Conservation (phyloP, 2,329 filamentous ascomycete species). For the Mycosphaerella sp. region DNA sequence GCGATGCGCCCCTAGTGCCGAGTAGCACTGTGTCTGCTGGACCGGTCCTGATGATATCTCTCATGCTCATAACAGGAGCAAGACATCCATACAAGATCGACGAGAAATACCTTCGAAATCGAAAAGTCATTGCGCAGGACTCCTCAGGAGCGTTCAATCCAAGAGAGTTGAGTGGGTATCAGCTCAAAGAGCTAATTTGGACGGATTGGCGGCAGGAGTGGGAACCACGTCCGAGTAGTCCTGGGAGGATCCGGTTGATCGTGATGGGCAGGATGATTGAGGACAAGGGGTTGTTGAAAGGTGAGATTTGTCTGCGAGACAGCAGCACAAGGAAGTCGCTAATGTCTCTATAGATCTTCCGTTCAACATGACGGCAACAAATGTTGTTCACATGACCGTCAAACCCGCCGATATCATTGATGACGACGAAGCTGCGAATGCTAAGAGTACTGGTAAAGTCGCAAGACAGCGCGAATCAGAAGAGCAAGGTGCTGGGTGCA, state of each 20-base stretch:
- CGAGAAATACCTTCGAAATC: constrained; percentile 73
- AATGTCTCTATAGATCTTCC: constrained; percentile 46
- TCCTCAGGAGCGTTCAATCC: constrained; percentile 61
- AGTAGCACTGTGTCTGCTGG: constrained; percentile 33
- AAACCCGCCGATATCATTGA: constrained; percentile 77
- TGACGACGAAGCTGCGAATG: constrained; percentile 60
- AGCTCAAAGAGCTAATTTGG: constrained; percentile 87
- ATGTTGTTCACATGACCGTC: constrained; percentile 92
- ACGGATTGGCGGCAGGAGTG: constrained; percentile 84
- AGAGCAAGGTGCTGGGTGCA: constrained; percentile 54
- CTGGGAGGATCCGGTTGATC: constrained; percentile 83
- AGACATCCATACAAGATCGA: constrained; percentile 88
- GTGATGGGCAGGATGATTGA: constrained; percentile 86
- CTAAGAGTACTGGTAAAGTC: constrained; percentile 60
- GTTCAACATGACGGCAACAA: constrained; percentile 66
- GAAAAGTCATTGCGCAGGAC: constrained; percentile 70
- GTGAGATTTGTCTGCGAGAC: constrained; percentile 43
- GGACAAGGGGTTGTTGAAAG: constrained; percentile 77
- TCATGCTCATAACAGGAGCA: constrained; percentile 68
- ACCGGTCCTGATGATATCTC: constrained; percentile 61
- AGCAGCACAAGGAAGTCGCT: neutral
- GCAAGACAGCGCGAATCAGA: constrained; percentile 43
- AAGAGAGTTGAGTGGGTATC: constrained; percentile 87
- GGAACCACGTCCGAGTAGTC: constrained; percentile 79
- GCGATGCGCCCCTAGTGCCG: constrained; percentile 36